Base-by-base conservation (phyloP, 2,329 filamentous ascomycete genomes). In the Colletotrichum scovillei region DNA sequence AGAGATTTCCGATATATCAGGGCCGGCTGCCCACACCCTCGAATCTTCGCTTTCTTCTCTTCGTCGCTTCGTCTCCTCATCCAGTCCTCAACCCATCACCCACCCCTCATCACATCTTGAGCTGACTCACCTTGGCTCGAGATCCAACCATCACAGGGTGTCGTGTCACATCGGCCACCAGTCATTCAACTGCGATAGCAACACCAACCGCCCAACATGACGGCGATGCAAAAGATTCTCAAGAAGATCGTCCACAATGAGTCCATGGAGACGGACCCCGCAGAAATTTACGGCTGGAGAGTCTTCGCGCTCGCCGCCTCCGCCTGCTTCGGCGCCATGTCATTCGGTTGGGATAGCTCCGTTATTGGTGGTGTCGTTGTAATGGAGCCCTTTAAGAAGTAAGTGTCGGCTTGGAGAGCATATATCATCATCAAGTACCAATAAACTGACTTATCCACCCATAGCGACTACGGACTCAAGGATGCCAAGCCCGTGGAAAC, bases 201-300 rank as follows among this genome's bases (percentile, higher is more conserved):
- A 62, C 71, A 70, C 22, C 67, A 72, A 58, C 63, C 65, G 42
- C 65, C 52, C 74, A 32, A 24, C 22, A 76, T 76, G 74, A 9
- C 68, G 53, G 26, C 38, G 24, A 71, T 73, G 71, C 71, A 75
- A 35, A 60, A 62, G 67, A 56, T 83, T 49, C 78, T 87, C 69
- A 81, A 77, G 73, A 84, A 82, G 76, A 86, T 87, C 77, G 84
- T 87, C 76, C 83, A 83, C 77, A 87, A 87, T 80, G 85, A 93
- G 77, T 89, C 91, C 67, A 92, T 93, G 87, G 89, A 87, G 80
- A 82, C 83, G 63, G 92, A 93, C 79, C 92, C 92, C n/a, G 85
- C 86, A 64, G 89, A 93, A 81, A 91, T 93, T 75, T 93, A 93
- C 79, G 90, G 90, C 77, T 93, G 91, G 91, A 87, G 91, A 73